Base-by-base conservation (phyloP, 2,329 filamentous ascomycete species). In the Trichoderma atroviride region DNA sequence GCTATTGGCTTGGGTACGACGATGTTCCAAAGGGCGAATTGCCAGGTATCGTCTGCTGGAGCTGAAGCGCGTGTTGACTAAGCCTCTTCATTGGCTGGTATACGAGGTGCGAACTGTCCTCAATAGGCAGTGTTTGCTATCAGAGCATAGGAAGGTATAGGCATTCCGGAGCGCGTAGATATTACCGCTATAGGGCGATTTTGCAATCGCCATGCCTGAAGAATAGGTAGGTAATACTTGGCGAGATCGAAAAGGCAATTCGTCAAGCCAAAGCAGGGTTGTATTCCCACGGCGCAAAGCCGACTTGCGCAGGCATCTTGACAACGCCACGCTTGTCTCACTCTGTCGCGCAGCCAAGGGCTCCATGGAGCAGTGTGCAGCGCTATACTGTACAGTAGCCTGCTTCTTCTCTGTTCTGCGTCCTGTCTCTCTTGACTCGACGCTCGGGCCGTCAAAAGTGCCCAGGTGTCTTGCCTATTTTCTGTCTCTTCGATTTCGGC, bases 1-100 rank as follows among this genome's bases (percentile, higher is more conserved):
- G 50, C n/a, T 9, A 64, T 56, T 64, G 61, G 61, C 61, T 6
- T 37, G 60, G 24, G 52, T 63, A 63, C 60, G 31, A 43, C 40
- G 19, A n/a, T 9, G 19, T 10, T 43, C 16, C 3, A 19, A 43
- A 43, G 16, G 40, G 40, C 40, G 40, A 43, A 43, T n/a, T 50
- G 11, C 47, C 3, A 50, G 47, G 47, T 13, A 24, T 11, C 47
- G 16, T n/a, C 47, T 50, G 47, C 47, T 43, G 47, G 22, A 24
- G n/a, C 47, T 50, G 52, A 19, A 43, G 40, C 40, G 40, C 40
- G 9, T 43, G 40, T n/a, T 43, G 40, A 43, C 40, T 43, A 43
- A n/a, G 16, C 40, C 40, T 3, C 9, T 9, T n/a, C 19, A 43
- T 43, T 43, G 40, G 40, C 40, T 10, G 40, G 19, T n/a, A n/a